phyloP scores from a whole-genome alignment of 2,329 filamentous ascomycete genomes.

The Monilinia aucupariae region DNA sequence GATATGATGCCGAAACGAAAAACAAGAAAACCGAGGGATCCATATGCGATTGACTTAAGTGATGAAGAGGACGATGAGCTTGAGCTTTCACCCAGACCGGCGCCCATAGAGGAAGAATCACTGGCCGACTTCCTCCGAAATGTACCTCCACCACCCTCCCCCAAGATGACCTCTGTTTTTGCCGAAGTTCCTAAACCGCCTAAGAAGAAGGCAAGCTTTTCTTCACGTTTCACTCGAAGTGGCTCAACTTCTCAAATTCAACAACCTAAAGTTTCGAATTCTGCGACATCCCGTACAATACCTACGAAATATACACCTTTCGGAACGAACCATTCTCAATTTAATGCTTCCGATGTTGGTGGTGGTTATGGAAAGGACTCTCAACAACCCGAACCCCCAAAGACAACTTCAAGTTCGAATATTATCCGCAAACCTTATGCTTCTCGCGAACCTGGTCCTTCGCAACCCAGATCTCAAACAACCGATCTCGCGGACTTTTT shows the following conservation, averaged over 20 bases:
- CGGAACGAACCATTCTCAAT: slow-evolving; percentile 35
- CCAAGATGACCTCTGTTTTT: slow-evolving; percentile 31
- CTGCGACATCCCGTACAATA: slow-evolving; percentile 32
- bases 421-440: slow-evolving; percentile 48
- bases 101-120: slow-evolving; percentile 50
- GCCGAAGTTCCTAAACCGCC: slow-evolving; percentile 20
- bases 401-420: slow-evolving; percentile 22
- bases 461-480: slow-evolving; percentile 40
- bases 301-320: slow-evolving; percentile 34
- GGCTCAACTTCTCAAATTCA: slow-evolving; percentile 35
- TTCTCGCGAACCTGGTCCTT: slow-evolving; percentile 29
- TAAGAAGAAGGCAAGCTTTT: slow-evolving; percentile 58
- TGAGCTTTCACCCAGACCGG: slow-evolving; percentile 23
- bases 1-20: slow-evolving; percentile 62
- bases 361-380: slow-evolving; percentile 33
- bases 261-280: slow-evolving; percentile 34
- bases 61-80: slow-evolving; percentile 37
- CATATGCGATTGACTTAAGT: slow-evolving; percentile 84
- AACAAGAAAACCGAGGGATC: slow-evolving; percentile 74
- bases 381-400: slow-evolving; percentile 25
- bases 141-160: slow-evolving; percentile 57
- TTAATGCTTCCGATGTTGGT: slow-evolving; percentile 49
- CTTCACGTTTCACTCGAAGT: slow-evolving; percentile 49
- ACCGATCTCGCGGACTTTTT: slow-evolving; percentile 70
- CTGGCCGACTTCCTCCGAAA: slow-evolving; percentile 69